phyloP scores from a whole-genome alignment of 495 filamentous ascomycete genomes.

The Penicillium malachiteum region DNA sequence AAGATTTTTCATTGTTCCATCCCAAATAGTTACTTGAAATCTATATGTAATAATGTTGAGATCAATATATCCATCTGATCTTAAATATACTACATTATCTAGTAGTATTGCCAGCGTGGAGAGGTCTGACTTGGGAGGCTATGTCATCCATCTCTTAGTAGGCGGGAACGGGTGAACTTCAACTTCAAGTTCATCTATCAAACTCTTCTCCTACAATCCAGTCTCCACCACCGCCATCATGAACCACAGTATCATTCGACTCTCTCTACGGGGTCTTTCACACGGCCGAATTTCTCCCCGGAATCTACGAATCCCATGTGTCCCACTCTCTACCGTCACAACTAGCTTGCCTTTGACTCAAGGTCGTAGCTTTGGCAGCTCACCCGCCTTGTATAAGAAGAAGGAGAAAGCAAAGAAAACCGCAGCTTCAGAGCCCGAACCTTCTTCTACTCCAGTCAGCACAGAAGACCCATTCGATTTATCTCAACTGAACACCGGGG shows the following conservation, averaged over 20 bases:
- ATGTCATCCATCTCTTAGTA: too few relatives aligned
- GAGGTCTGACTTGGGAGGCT: neutral
- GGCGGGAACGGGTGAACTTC: neutral
- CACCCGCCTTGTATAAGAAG: slow-evolving; percentile 35
- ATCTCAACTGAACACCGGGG: slow-evolving; percentile 57
- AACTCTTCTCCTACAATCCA: neutral
- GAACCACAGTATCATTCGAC: slow-evolving; percentile 15
- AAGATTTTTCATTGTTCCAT: neutral
- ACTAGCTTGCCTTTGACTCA: neutral
- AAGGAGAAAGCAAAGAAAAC: slow-evolving; percentile 35
- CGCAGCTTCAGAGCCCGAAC: slow-evolving; percentile 2
- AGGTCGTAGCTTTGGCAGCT: slow-evolving; percentile 24
- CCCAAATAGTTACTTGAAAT: too few relatives aligned
- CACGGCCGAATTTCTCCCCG: neutral
- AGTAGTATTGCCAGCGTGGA: neutral
- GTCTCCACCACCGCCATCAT: slow-evolving; percentile 8
- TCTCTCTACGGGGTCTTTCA: slow-evolving; percentile 3
- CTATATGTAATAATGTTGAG: too few relatives aligned
- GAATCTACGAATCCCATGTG: neutral
- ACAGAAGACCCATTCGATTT: slow-evolving; percentile 67
- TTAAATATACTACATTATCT: too few relatives aligned
- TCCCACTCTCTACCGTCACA: neutral
- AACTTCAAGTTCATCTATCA: too few relatives aligned
- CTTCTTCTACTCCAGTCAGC: slow-evolving; percentile 14
- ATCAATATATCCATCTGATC: too few relatives aligned